These are phyloP conservation scores for Collybia nuda DNA, from an alignment of 768 basidiomycete species.

Conservation along the genomic window DNA sequence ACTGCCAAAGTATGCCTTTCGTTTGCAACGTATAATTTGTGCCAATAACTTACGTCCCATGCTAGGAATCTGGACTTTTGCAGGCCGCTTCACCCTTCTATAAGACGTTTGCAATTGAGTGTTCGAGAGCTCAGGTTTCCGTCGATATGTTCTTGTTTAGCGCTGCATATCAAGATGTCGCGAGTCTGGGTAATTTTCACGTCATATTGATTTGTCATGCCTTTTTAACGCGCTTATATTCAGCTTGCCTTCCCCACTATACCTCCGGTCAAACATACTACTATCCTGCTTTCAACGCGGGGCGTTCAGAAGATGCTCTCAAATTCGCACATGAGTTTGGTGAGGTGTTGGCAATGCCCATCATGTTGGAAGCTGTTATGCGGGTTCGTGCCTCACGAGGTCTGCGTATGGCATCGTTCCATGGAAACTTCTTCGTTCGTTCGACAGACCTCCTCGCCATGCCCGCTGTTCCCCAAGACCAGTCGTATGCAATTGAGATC, in stretches of 20 bases:
- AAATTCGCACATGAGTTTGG: constrained; percentile 99
- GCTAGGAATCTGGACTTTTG: constrained; percentile 84
- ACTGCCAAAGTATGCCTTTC: constrained; percentile 72
- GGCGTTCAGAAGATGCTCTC: constrained; percentile 90
- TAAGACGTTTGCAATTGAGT: constrained; percentile 98
- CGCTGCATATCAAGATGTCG: constrained; percentile 91
- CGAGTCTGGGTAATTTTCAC: constrained; percentile 69
- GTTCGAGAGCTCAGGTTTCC: constrained; percentile 93
- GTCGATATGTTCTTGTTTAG: constrained; percentile 99
- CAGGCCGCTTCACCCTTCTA: constrained; percentile 96
- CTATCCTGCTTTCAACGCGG: constrained; percentile 97
- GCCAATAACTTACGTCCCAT: too few relatives aligned
- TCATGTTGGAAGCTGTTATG: constrained; percentile 97
- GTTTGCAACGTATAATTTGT: neutral
- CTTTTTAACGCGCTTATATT: neutral
- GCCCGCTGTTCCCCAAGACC: constrained; percentile 95
- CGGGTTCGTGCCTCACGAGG: constrained; percentile 97
- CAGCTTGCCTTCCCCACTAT: constrained; percentile 92
- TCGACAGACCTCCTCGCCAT: constrained; percentile 96
- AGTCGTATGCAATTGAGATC: constrained; percentile 94
- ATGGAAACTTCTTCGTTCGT: constrained; percentile 98
- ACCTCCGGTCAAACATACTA: constrained; percentile 98
- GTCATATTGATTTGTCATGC: neutral
- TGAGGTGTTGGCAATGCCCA: constrained; percentile 87
- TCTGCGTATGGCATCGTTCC: constrained; percentile 97